Percentiles rank a stretch among this genome's conserved stretches.
These are phyloP conservation scores for Diutina siamensis DNA, from an alignment of 1,139 yeast genomes.

Conservation along the genomic window DNA sequence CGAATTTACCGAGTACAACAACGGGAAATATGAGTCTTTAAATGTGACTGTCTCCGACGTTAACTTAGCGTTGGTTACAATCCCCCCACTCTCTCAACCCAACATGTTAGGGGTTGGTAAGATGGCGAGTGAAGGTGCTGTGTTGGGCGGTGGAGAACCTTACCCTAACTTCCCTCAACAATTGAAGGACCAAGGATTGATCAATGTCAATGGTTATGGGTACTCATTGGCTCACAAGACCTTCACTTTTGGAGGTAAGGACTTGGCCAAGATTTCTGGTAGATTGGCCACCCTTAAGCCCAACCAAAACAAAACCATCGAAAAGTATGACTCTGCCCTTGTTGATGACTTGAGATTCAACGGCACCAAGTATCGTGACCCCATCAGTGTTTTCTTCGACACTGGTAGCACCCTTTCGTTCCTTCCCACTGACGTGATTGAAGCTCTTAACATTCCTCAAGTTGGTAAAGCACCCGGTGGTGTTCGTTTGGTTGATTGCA, in stretches of 20 bases:
- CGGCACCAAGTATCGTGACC: neutral
- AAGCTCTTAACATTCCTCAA: neutral
- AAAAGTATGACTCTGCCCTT: neutral
- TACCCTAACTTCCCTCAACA: neutral
- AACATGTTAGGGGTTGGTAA: slow-evolving; percentile 9
- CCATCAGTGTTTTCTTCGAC: neutral
- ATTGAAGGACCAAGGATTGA: neutral
- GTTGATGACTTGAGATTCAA: neutral
- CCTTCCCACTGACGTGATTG: neutral
- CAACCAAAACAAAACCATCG: neutral
- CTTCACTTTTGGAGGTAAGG: neutral
- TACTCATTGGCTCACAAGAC: neutral
- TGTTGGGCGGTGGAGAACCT: neutral
- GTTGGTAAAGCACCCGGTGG: too few species aligned
- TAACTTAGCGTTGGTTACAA: too few species aligned
- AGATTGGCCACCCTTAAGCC: neutral
- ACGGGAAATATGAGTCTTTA: too few species aligned
- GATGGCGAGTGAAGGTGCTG: neutral
- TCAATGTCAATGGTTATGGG: neutral
- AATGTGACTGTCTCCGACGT: too few species aligned
- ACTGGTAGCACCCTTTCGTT: neutral
- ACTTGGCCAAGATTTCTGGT: neutral
- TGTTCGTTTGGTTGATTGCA: too few species aligned
- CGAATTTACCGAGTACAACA: too few species aligned
- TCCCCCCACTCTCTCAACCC: too few species aligned